Conservation (phyloP, 768 basidiomycete genomes). For the Russula lepida region DNA sequence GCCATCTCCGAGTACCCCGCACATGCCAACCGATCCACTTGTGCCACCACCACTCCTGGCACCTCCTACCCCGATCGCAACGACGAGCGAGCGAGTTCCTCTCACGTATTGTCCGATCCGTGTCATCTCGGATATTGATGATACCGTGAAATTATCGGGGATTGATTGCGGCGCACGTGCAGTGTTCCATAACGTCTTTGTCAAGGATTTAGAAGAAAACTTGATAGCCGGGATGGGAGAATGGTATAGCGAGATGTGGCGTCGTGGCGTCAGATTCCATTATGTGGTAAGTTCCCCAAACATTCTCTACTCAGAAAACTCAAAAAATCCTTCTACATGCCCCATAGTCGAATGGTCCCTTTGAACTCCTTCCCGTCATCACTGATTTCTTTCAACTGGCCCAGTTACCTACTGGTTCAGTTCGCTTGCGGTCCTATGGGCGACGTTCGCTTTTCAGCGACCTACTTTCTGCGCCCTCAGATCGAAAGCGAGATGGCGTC, state of each 20-base stretch:
- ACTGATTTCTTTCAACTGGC: constrained; percentile 9
- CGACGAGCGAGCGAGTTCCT: constrained; percentile 25
- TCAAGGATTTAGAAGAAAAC: constrained; percentile 70
- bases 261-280: constrained; percentile 68
- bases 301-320: neutral
- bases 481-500: constrained; percentile 74
- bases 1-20: constrained; percentile 24
- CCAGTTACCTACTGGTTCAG: constrained; percentile 42
- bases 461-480: constrained; percentile 72
- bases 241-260: constrained; percentile 67
- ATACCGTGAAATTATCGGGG: constrained; percentile 78
- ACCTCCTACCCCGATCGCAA: constrained; percentile 14
- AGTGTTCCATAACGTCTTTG: constrained; percentile 89
- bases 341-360: constrained; percentile 76
- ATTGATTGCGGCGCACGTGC: constrained; percentile 72
- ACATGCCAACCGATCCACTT: neutral
- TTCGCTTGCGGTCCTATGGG: constrained; percentile 78
- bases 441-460: constrained; percentile 78
- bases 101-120: constrained; percentile 60
- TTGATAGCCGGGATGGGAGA: constrained; percentile 77
- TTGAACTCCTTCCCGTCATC: constrained; percentile 64
- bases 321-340: neutral
- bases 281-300: constrained; percentile 61
- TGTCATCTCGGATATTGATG: constrained; percentile 90
- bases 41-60: neutral